phyloP scores from a whole-genome alignment of 163 green algal genomes.

The Coccomyxa subellipsoidea region DNA sequence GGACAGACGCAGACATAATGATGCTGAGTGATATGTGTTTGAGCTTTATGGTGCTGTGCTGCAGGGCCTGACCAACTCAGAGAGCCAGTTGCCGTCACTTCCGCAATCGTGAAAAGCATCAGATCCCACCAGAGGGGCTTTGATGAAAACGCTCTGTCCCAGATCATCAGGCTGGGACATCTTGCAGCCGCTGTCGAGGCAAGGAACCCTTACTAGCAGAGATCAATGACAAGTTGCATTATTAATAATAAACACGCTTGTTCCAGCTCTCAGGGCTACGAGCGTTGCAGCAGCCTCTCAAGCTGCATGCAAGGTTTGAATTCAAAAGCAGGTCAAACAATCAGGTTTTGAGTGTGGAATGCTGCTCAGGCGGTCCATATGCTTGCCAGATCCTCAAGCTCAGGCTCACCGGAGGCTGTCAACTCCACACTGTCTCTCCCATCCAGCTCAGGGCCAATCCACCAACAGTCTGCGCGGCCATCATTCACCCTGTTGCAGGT shows the following conservation, averaged over 20 bases:
- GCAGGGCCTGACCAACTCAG: neutral
- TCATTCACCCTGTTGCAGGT: neutral
- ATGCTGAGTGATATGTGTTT: too few relatives aligned
- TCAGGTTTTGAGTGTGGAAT: neutral
- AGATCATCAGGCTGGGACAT: neutral
- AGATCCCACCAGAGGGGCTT: neutral
- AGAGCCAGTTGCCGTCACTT: neutral
- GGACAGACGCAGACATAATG: too few relatives aligned
- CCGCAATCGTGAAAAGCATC: neutral
- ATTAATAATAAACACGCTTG: too few relatives aligned
- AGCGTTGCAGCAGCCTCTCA: too few relatives aligned
- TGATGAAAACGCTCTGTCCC: neutral
- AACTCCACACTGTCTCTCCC: neutral
- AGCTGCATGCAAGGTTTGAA: too few relatives aligned
- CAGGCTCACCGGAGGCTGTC: neutral
- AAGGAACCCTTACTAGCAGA: too few relatives aligned
- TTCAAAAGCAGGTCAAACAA: too few relatives aligned
- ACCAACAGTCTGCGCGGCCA: neutral
- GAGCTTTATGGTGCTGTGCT: neutral
- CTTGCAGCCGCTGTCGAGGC: neutral
- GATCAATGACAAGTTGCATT: too few relatives aligned
- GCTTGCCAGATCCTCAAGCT: neutral
- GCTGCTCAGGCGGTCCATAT: neutral
- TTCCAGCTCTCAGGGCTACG: too few relatives aligned
- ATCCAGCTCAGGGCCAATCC: neutral